Evolutionary conservation across 345 rosid genomes (phyloP).

Genomic region (Cardamine resedifolia): DNA sequence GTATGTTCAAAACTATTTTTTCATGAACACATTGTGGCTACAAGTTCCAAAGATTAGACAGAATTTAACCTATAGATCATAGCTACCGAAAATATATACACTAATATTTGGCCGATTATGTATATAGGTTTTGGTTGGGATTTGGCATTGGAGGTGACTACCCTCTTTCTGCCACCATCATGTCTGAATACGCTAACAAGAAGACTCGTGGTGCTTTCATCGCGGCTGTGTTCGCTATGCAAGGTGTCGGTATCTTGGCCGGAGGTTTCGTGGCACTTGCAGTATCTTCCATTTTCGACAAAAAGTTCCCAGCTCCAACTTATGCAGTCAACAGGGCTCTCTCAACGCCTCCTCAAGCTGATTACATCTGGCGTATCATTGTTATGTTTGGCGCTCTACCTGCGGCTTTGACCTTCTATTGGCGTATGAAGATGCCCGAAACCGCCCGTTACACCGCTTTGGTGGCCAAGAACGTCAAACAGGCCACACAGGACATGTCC

Average conservation of each 20-base stretch:
- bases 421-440: constrained; percentile 86
- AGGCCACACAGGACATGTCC: constrained; percentile 53
- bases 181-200: constrained; percentile 44
- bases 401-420: constrained; percentile 58
- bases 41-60: no score
- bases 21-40: no score
- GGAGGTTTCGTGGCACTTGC: constrained; percentile 59
- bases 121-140: no score
- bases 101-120: no score
- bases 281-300: constrained; percentile 40
- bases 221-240: constrained; percentile 85
- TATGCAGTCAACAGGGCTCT: constrained; percentile 35
- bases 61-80: no score
- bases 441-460: constrained; percentile 67
- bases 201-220: constrained; percentile 75
- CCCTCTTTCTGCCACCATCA: constrained; percentile 43
- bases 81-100: no score
- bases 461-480: constrained; percentile 49
- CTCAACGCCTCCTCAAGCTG: constrained; percentile 62
- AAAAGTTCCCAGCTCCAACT: constrained; percentile 45
- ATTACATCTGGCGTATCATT: constrained; percentile 59
- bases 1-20: no score
- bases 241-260: constrained; percentile 72
- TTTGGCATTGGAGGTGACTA: constrained; percentile 42
- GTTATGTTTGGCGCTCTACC: constrained; percentile 76